Evolutionary conservation across 164 flowering plant species (phyloP), one percentile per base, ranked within the genome.

Genomic region (Magnolia kwangsiensis): DNA sequence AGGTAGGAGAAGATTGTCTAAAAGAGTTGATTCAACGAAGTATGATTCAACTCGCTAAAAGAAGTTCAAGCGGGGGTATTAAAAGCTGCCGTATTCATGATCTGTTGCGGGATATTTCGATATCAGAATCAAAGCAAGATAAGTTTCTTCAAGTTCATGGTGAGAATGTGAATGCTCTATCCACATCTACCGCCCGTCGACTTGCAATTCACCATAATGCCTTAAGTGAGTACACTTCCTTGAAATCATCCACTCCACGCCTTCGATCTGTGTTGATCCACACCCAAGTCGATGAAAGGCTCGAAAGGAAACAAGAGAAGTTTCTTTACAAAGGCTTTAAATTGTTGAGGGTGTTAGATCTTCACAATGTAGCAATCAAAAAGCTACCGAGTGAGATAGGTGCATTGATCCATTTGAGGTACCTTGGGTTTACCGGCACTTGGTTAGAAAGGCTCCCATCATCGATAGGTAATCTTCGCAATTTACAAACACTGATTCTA

Each of bases 341-440:
- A 21, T 20, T 65, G 23, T 2, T 65, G 11, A 65, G 67, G 31
- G 67, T 65, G 67, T 6, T 65, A 27, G 27, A 65, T 0, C 3
- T 65, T 6, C 27, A 23, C 24, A 23, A 21, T 23, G 27, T 65
- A 9, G 8, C 8, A 23, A 65, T 65, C 24, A n/a, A 23, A 64
- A 23, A 10, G 18, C 20, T 65, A 7, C 29, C 67, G 0, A 24
- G 13, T 0, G 74, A 74, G 66, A 49, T 84, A 1, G 84, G 82
- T 8, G 66, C 67, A 2, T 76, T 84, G 1, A 16, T 78, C 27
- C 82, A 79, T n/a, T 77, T 86, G 69, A 77, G 78, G 75, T 83
- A 79, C 75, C 51, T 83, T 29, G 66, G 20, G 4, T 19, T 18
- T 31, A 31, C 37, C 8, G n/a, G 21, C 5, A 27, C 51, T 16